Conservation (phyloP, 2,329 filamentous ascomycete genomes). For the Scleromitrula shiraiana region DNA sequence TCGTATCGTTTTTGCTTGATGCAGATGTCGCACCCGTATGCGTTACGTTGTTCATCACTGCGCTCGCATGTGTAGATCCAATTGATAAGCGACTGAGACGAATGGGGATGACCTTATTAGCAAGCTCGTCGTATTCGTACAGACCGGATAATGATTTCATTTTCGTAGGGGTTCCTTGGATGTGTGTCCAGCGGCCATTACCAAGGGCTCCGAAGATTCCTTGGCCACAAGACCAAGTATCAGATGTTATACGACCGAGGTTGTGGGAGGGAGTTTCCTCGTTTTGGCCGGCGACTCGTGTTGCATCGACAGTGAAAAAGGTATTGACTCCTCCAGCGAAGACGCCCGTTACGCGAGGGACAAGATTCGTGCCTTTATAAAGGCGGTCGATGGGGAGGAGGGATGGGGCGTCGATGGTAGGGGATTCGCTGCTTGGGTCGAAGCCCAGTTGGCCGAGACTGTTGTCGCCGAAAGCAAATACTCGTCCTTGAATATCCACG, state of each 20-base stretch:
- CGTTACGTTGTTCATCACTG: constrained; percentile 75
- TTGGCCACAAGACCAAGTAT: constrained; percentile 80
- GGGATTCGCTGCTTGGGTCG: constrained; percentile 53
- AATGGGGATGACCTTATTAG: constrained; percentile 65
- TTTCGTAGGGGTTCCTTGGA: constrained; percentile 69
- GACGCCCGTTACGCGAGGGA: constrained; percentile 64
- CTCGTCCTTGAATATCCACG: constrained; percentile 64
- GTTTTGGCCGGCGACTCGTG: constrained; percentile 42
- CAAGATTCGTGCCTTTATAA: constrained; percentile 57
- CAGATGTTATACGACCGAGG: constrained; percentile 54
- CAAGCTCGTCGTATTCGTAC: constrained; percentile 76
- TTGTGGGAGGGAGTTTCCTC: constrained; percentile 32
- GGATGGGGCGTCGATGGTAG: constrained; percentile 60
- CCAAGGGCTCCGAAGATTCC: constrained; percentile 80
- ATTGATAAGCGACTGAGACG: constrained; percentile 64
- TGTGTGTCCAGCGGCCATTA: constrained; percentile 82
- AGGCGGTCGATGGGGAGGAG: constrained; percentile 63
- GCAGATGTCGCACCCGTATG: constrained; percentile 40
- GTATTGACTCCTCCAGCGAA: constrained; percentile 81
- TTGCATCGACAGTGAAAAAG: constrained; percentile 79
- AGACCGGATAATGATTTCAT: constrained; percentile 77
- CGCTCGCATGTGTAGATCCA: constrained; percentile 73
- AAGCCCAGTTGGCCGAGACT: constrained; percentile 86
- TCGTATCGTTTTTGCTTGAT: constrained; percentile 57
- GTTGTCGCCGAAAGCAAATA: constrained; percentile 90